These are phyloP conservation scores for Fagopyrum esculentum DNA, from an alignment of 148 eudicot species.

Conservation along the genomic window DNA sequence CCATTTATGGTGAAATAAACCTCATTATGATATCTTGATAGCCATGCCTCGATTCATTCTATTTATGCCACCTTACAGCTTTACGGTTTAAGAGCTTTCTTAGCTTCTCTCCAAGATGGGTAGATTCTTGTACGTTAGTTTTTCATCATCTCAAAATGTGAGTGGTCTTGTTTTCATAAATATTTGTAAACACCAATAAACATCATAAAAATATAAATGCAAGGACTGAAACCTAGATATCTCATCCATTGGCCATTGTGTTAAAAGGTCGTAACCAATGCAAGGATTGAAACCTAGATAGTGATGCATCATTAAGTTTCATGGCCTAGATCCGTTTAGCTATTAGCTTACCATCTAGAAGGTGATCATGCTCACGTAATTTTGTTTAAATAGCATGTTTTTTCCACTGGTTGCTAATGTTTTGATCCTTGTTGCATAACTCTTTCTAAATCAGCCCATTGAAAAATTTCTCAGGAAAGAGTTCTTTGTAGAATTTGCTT, in stretches of 20 bases:
- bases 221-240: too few relatives aligned
- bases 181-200: too few relatives aligned
- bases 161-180: too few relatives aligned
- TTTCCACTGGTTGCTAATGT: not conserved
- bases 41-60: not conserved
- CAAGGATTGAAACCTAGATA: too few relatives aligned
- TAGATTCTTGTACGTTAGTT: not conserved
- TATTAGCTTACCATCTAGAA: too few relatives aligned
- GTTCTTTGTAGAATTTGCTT: conserved; percentile 84
- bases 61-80: not conserved
- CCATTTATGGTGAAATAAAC: not conserved
- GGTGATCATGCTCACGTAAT: too few relatives aligned
- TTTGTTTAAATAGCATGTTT: not conserved
- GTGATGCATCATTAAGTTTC: too few relatives aligned
- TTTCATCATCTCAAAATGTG: not conserved
- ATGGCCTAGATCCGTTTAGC: too few relatives aligned
- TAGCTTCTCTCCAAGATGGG: not conserved
- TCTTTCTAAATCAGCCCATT: not conserved
- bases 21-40: not conserved
- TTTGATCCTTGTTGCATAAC: not conserved
- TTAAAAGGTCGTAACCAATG: too few relatives aligned
- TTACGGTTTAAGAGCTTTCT: not conserved
- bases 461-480: conserved; percentile 48
- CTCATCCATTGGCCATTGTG: not conserved
- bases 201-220: too few relatives aligned